phyloP scores from a whole-genome alignment of 116 monocot genomes.

The Dioscorea cayenensis region DNA sequence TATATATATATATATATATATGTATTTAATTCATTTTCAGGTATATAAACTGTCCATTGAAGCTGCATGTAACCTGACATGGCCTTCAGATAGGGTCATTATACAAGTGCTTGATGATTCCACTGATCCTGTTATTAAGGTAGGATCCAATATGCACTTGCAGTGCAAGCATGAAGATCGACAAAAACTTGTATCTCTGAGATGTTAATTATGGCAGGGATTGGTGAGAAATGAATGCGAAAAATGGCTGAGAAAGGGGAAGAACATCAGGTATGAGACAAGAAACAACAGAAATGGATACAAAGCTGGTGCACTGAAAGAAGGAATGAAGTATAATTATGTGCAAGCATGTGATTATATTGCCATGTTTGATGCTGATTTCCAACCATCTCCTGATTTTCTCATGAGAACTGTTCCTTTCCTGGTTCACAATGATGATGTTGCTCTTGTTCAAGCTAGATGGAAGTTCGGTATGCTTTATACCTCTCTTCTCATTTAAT shows the following conservation, averaged over 20 bases:
- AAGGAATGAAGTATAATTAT: constrained; percentile 30
- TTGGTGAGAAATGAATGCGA: constrained; percentile 34
- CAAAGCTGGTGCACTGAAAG: constrained; percentile 41
- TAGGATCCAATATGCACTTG: not conserved
- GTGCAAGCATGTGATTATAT: constrained; percentile 31
- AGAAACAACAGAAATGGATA: constrained; percentile 42
- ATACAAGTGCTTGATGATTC: constrained; percentile 23
- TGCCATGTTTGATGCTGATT: constrained; percentile 50
- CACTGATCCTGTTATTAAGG: constrained; percentile 18
- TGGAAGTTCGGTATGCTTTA: constrained; percentile 30
- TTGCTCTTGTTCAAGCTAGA: constrained; percentile 39
- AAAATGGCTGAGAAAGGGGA: constrained; percentile 22
- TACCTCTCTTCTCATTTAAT: no score
- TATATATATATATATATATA: not conserved
- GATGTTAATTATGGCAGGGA: constrained; percentile 11
- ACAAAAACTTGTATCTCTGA: not conserved
- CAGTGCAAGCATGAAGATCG: not conserved
- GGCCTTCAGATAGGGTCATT: constrained; percentile 7
- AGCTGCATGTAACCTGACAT: constrained; percentile 10
- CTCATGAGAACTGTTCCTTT: constrained; percentile 26
- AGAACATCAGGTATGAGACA: constrained; percentile 25
- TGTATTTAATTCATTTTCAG: not conserved
- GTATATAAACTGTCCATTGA: constrained; percentile 3
- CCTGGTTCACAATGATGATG: constrained; percentile 27
- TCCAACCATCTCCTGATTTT: constrained; percentile 35